Evolutionary conservation across 805 yeast species (phyloP).

Genomic region (Blastobotrys americana): DNA sequence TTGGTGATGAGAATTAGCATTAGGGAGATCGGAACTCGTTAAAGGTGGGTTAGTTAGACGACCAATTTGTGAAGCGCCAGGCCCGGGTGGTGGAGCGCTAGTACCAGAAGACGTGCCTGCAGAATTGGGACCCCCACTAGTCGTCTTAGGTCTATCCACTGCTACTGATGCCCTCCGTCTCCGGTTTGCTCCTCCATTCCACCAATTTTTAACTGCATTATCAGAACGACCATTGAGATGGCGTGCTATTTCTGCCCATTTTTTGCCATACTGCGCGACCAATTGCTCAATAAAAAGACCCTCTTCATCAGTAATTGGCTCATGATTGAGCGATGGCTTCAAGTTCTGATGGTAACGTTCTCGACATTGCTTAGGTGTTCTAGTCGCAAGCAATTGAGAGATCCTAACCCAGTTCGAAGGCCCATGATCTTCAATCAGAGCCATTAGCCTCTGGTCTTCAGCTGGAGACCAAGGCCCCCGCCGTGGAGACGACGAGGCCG

Average conservation of each 20-base stretch:
- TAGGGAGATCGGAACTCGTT: background rate
- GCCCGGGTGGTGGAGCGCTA: background rate
- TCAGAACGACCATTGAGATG: constrained; percentile 84
- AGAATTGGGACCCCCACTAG: background rate
- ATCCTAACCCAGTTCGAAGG: constrained; percentile 88
- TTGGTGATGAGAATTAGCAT: background rate
- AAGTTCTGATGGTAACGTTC: constrained; percentile 88
- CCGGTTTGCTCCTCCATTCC: constrained; percentile 91
- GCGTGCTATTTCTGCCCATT: constrained; percentile 91
- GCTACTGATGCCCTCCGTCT: constrained; percentile 40
- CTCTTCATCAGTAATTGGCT: constrained; percentile 80
- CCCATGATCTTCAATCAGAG: constrained; percentile 61
- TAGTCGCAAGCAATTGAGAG: constrained; percentile 59
- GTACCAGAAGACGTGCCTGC: constrained; percentile 1
- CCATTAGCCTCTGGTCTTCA: constrained; percentile 68
- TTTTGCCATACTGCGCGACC: constrained; percentile 72
- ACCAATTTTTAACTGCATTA: constrained; percentile 90
- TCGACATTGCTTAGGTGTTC: constrained; percentile 88
- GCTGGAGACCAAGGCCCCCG: constrained; percentile 89
- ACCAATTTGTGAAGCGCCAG: too few species aligned
- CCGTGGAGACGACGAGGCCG: constrained; percentile 18
- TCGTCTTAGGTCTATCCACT: constrained; percentile 5
- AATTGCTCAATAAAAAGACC: constrained; percentile 74
- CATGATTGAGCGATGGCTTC: constrained; percentile 72
- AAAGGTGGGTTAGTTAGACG: background rate